phyloP scores from a whole-genome alignment of 176 grass and related monocot genomes.

The Miscanthus lutarioriparius region DNA sequence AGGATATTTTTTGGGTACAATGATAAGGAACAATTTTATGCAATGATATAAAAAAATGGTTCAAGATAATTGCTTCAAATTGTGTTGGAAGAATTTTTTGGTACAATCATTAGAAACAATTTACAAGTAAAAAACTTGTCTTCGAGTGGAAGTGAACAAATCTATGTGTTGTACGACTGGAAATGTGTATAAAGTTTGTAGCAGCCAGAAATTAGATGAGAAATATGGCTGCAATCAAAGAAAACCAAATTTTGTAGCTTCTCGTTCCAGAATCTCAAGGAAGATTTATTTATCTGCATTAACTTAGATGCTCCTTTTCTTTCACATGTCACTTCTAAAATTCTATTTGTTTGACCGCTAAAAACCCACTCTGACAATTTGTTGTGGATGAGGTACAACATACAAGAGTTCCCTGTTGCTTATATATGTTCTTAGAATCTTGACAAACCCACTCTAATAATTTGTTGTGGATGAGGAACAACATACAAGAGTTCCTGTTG shows the following conservation, averaged over 20 bases:
- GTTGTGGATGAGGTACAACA: neutral
- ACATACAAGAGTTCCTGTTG: constrained; percentile 8
- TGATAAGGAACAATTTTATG: neutral
- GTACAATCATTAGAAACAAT: neutral
- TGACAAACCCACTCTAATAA: neutral
- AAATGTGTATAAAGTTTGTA: constrained; percentile 10
- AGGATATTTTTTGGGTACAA: neutral
- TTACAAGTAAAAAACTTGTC: neutral
- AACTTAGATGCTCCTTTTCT: constrained; percentile 8
- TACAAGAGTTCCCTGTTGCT: constrained; percentile 4
- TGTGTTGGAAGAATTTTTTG: neutral
- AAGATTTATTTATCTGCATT: constrained; percentile 9
- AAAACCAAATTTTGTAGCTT: neutral
- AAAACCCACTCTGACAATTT: neutral
- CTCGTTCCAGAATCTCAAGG: neutral
- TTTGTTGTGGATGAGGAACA: neutral
- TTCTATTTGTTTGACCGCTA: neutral
- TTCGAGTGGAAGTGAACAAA: neutral
- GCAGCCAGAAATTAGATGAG: neutral
- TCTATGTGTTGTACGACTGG: neutral
- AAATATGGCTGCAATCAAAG: neutral
- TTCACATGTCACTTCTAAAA: neutral
- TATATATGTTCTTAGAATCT: neutral
- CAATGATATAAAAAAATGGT: neutral
- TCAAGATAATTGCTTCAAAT: neutral